Evolutionary conservation across 2,329 filamentous ascomycete genomes (phyloP), one percentile per base, ranked within the genome.

Genomic region (Talaromyces piceae): DNA sequence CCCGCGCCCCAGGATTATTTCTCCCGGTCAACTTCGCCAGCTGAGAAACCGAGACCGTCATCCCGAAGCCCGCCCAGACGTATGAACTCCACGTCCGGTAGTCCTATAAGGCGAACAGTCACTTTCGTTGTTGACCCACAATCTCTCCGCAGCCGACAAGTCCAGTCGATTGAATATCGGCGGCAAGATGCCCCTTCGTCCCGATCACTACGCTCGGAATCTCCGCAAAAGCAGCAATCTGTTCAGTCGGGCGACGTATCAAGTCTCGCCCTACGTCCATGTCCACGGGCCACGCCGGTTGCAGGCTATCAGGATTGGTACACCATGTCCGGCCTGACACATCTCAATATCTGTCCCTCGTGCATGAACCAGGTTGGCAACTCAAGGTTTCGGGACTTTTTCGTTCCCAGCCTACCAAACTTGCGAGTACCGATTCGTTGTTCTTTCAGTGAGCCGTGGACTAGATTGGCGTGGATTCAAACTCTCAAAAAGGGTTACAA

Each of bases 361-460:
- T 97, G 91, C 69, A 89, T 87, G 65, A 75, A 78, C 2, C 77
- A 77, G 5, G 79, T 89, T 7, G 89, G 91, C 58, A 77, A 79
- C 22, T 86, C 87, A 0, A 75, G 80, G 18, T 94, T 87, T 63
- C 77, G 81, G 2, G 75, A 79, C 13, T 74, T 82, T 28, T 89
- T 95, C 60, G 72, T 83, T 9, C 77, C 77, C 3, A 80, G 81
- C 30, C 76, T 81, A 26, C 72, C 76, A 25, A 80, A 82, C 13
- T 72, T 77, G 2, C 77, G 80, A 12, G 73, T 76, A 37, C 75
- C 80, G 43, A 76, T 87, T 6, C 75, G 78, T 43, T 97, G 91
- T 69, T 85, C 90, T 57, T 88, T 96, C 67, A 88, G 87, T 26
- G 78, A 81, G 11, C 81, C 85, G 1, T 96, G 90, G 88, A 85